These are phyloP conservation scores for Fraxinus platypoda DNA, from an alignment of 305 asterid genomes.

Conservation along the genomic window DNA sequence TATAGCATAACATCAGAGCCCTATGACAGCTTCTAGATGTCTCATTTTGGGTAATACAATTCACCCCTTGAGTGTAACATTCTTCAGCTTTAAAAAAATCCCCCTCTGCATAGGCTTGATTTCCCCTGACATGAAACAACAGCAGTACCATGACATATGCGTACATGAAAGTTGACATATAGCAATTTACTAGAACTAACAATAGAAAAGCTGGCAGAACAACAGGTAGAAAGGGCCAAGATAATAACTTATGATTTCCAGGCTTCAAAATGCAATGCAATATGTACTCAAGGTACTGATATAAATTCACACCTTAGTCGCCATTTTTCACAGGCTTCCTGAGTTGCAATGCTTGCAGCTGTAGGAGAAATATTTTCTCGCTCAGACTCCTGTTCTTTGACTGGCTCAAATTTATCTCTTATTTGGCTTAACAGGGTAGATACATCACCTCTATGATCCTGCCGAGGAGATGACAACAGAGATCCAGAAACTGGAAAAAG, in stretches of 20 bases:
- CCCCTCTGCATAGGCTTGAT: constrained; percentile 87
- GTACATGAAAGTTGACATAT: constrained; percentile 4
- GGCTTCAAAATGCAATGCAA: constrained; percentile 4
- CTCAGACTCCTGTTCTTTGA: constrained; percentile 42
- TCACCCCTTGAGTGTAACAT: constrained; percentile 75
- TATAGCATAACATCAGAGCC: constrained; percentile 84
- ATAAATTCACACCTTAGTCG: constrained; percentile 62
- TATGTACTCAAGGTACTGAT: background rate
- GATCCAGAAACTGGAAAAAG: constrained; percentile 56
- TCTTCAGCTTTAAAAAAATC: constrained; percentile 88
- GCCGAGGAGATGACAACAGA: constrained; percentile 41
- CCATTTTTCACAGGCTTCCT: constrained; percentile 97
- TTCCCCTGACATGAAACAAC: constrained; percentile 66
- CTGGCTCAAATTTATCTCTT: constrained; percentile 41
- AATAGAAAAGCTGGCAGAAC: constrained; percentile 3
- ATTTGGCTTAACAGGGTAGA: constrained; percentile 36
- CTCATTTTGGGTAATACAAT: constrained; percentile 63
- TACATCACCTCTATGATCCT: constrained; percentile 44
- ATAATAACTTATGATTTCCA: background rate
- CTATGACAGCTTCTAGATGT: constrained; percentile 69
- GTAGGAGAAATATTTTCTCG: constrained; percentile 35
- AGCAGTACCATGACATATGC: constrained; percentile 26
- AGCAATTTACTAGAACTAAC: constrained; percentile 2
- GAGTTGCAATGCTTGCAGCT: constrained; percentile 60
- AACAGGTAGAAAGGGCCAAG: constrained; percentile 9